phyloP scores from a whole-genome alignment of 495 filamentous ascomycete genomes.

The Tuber aestivum region DNA sequence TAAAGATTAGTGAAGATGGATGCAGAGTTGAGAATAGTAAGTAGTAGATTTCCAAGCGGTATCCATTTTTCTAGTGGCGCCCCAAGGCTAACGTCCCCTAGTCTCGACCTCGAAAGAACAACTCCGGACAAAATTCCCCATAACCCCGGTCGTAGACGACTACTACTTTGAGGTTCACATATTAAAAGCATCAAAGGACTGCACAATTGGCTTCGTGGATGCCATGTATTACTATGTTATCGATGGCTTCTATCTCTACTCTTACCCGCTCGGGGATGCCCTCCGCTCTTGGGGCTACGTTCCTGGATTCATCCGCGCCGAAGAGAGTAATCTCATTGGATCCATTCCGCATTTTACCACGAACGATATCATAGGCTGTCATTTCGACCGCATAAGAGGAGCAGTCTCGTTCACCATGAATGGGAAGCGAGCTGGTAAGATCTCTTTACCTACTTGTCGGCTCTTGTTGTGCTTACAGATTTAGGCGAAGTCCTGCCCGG shows the following conservation, averaged over 20 bases:
- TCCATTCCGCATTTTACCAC: background rate
- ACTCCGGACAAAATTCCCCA: background rate
- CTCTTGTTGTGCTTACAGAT: background rate
- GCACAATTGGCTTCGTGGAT: conserved; percentile 12
- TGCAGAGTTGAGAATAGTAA: conserved; percentile 14
- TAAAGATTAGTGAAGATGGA: conserved; percentile 9
- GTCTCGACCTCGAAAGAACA: background rate
- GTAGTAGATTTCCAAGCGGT: background rate
- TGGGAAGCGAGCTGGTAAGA: conserved; percentile 11
- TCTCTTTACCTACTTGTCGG: background rate
- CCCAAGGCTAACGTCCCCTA: background rate
- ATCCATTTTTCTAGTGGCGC: too few relatives aligned
- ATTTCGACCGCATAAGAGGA: background rate
- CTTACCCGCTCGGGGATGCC: background rate
- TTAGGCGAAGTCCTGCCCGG: conserved; percentile 9
- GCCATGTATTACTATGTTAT: background rate
- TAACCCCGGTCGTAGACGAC: background rate
- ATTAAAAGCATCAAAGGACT: background rate
- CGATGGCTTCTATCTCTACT: background rate
- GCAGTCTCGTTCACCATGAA: conserved; percentile 15
- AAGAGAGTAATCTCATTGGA: background rate
- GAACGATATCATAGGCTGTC: conserved; percentile 10
- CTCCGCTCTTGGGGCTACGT: conserved; percentile 8
- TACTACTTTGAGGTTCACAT: conserved; percentile 17
- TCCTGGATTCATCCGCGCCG: background rate